Evolutionary conservation across 2,329 filamentous ascomycete species (phyloP).

Genomic region (Verticillium nubilum): DNA sequence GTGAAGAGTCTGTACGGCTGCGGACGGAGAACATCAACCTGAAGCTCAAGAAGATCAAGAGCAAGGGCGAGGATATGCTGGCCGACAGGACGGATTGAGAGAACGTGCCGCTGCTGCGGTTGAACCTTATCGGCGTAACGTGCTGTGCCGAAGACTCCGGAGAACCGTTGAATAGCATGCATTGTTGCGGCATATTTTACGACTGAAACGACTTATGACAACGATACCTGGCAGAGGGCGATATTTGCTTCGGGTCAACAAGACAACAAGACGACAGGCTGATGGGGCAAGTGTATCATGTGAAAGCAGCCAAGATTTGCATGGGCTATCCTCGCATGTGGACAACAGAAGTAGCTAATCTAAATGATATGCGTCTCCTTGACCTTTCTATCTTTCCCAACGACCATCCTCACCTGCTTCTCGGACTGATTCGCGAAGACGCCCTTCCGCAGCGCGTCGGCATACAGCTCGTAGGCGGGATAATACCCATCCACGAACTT

Average conservation of each 20-base stretch:
- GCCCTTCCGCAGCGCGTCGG: slow-evolving; percentile 51
- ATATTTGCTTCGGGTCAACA: background rate
- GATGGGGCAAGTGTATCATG: too few relatives aligned
- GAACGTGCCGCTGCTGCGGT: background rate
- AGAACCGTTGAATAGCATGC: background rate
- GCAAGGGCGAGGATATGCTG: slow-evolving; percentile 53
- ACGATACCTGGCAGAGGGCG: background rate
- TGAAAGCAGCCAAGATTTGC: too few relatives aligned
- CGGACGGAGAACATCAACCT: slow-evolving; percentile 49
- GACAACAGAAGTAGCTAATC: too few relatives aligned
- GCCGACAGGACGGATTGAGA: slow-evolving; percentile 31
- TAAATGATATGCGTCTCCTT: slow-evolving; percentile 47
- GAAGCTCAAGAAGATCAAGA: slow-evolving; percentile 49
- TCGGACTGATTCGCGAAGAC: slow-evolving; percentile 44
- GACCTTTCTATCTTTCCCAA: slow-evolving; percentile 55
- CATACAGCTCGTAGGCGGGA: slow-evolving; percentile 67
- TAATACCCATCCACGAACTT: slow-evolving; percentile 68
- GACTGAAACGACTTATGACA: background rate
- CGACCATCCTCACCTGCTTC: slow-evolving; percentile 56
- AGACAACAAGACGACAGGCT: background rate
- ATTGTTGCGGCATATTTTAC: background rate
- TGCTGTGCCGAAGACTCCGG: too few relatives aligned
- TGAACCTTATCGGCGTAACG: background rate
- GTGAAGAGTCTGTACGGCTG: slow-evolving; percentile 48
- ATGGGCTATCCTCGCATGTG: too few relatives aligned